A percentile compares a stretch with the other conserved stretches of the same genome.
phyloP scores from a whole-genome alignment of 2,329 filamentous ascomycete genomes.

The Pseudogymnoascus sp. region DNA sequence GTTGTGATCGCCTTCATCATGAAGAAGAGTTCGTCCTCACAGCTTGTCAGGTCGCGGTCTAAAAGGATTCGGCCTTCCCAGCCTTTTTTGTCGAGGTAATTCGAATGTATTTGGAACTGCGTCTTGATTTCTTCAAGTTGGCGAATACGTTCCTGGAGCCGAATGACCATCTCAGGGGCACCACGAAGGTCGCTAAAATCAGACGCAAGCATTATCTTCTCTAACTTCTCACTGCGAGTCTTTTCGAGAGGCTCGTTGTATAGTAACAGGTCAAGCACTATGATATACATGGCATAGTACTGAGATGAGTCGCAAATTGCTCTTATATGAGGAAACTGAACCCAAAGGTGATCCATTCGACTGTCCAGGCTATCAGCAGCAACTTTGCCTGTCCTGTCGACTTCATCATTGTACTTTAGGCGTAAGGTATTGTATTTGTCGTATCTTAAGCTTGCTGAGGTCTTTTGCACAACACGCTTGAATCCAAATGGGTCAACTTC shows the following conservation, averaged over 20 bases:
- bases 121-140: conserved; percentile 95
- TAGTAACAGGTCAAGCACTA: conserved; percentile 88
- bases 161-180: conserved; percentile 85
- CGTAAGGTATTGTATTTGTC: conserved; percentile 98
- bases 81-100: conserved; percentile 76
- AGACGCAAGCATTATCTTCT: conserved; percentile 98
- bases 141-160: conserved; percentile 83
- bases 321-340: conserved; percentile 89
- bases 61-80: conserved; percentile 88
- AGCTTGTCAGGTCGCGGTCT: conserved; percentile 79
- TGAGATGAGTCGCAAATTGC: conserved; percentile 96
- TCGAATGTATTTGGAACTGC: conserved; percentile 88
- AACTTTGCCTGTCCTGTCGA: conserved; percentile 57
- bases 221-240: conserved; percentile 86
- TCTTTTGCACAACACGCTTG: conserved; percentile 92
- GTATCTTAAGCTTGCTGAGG: conserved; percentile 86
- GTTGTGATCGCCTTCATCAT: conserved; percentile 99
- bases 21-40: conserved; percentile 97
- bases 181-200: conserved; percentile 96
- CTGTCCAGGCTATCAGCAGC: conserved; percentile 56
- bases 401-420: conserved; percentile 93
- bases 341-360: conserved; percentile 92
- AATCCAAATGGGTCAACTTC: conserved; percentile 93
- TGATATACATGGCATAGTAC: conserved; percentile 97
- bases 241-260: conserved; percentile 97